Evolutionary conservation across 202 grass and related monocot genomes (phyloP).

Genomic region (Schoenoplectus tabernaemontani): DNA sequence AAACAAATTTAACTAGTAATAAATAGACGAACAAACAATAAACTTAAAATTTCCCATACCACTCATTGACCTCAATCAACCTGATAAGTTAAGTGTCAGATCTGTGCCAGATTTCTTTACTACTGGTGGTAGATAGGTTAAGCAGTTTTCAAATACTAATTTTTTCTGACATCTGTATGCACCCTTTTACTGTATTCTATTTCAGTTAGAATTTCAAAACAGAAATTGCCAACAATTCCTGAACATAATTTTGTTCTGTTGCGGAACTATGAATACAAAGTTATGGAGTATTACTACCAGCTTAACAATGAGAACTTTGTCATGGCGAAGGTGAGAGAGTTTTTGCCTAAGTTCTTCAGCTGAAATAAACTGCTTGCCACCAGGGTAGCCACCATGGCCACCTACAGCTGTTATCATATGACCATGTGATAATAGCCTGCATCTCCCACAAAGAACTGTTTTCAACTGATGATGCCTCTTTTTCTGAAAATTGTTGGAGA

Average conservation of each 20-base stretch:
- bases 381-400: no score
- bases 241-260: neutral
- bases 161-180: neutral
- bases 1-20: neutral
- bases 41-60: neutral
- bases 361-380: slow-evolving; percentile 70
- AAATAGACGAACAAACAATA: neutral
- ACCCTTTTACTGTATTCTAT: neutral
- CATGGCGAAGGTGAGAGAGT: slow-evolving; percentile 59
- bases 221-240: neutral
- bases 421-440: slow-evolving; percentile 63
- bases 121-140: neutral
- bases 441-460: slow-evolving; percentile 71
- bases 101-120: neutral
- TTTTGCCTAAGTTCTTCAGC: slow-evolving; percentile 67
- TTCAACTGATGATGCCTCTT: slow-evolving; percentile 70
- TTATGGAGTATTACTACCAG: slow-evolving; percentile 35
- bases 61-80: neutral
- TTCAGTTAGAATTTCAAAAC: neutral
- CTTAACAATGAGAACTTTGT: slow-evolving; percentile 79
- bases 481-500: slow-evolving; percentile 40
- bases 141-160: neutral
- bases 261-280: neutral
- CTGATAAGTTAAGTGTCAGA: neutral
- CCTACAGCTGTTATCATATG: slow-evolving; percentile 87